phyloP scores from a whole-genome alignment of 2,329 filamentous ascomycete species.

The Cercospora zeae-maydis region DNA sequence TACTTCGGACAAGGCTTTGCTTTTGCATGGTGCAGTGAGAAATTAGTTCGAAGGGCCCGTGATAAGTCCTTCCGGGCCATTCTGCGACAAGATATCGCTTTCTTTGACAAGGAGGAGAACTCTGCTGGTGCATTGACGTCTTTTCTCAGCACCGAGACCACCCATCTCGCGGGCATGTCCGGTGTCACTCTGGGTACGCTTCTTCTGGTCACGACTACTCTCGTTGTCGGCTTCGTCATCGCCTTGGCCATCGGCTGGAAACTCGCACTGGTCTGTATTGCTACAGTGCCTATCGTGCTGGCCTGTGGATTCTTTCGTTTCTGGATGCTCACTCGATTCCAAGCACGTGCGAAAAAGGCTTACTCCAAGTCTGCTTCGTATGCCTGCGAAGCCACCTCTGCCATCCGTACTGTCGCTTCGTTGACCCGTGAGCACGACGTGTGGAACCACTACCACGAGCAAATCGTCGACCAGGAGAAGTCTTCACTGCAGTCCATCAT shows the following conservation, averaged over 20 bases:
- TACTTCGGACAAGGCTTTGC: constrained; percentile 66
- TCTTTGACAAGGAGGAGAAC: constrained; percentile 88
- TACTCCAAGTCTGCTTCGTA: constrained; percentile 80
- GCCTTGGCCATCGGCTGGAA: constrained; percentile 82
- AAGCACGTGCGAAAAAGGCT: constrained; percentile 71
- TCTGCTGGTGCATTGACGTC: constrained; percentile 83
- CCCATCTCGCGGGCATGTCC: constrained; percentile 80
- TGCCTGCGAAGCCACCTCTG: constrained; percentile 88
- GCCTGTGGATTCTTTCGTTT: constrained; percentile 85
- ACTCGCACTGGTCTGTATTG: constrained; percentile 74
- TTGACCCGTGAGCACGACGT: constrained; percentile 85
- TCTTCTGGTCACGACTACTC: constrained; percentile 72
- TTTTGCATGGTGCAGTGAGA: constrained; percentile 84
- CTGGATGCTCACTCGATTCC: constrained; percentile 76
- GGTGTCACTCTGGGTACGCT: constrained; percentile 85
- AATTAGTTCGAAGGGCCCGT: constrained; percentile 76
- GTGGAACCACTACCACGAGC: constrained; percentile 63
- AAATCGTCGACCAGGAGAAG: constrained; percentile 64
- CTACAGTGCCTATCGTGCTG: constrained; percentile 72
- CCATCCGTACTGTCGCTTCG: constrained; percentile 88
- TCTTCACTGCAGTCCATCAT: constrained; percentile 69
- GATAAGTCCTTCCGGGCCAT: constrained; percentile 80
- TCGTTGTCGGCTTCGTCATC: constrained; percentile 68
- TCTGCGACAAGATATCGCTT: constrained; percentile 86
- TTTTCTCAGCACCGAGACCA: constrained; percentile 85